Percentiles rank a stretch among this genome's conserved stretches.
These are phyloP conservation scores for Phytophthora capsici DNA, from an alignment of 352 stramenopile genomes.

Conservation along the genomic window DNA sequence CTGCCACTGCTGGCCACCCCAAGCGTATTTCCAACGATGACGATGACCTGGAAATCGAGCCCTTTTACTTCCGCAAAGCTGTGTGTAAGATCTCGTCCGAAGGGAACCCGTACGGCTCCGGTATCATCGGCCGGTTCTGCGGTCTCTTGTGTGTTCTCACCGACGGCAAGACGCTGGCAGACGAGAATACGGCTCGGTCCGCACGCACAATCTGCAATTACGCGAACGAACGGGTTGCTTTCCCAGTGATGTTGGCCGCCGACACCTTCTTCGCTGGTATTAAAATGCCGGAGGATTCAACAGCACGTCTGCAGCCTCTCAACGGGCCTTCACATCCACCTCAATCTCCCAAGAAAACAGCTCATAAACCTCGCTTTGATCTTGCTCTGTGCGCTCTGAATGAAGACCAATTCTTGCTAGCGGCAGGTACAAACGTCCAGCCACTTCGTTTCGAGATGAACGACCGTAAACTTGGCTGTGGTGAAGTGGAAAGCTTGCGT, in stretches of 20 bases:
- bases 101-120: slow-evolving; percentile 52
- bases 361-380: slow-evolving; percentile 17
- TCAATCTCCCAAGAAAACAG: slow-evolving; percentile 16
- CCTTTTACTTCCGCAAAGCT: slow-evolving; percentile 67
- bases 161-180: slow-evolving; percentile 57
- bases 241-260: slow-evolving; percentile 51
- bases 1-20: slow-evolving; percentile 13
- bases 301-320: slow-evolving; percentile 17
- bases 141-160: slow-evolving; percentile 56
- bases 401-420: slow-evolving; percentile 52
- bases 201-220: slow-evolving; percentile 66
- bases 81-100: slow-evolving; percentile 64
- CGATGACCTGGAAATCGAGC: slow-evolving; percentile 67
- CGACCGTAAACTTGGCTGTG: slow-evolving; percentile 68
- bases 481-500: slow-evolving; percentile 29
- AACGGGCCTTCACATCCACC: slow-evolving; percentile 4
- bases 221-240: slow-evolving; percentile 44
- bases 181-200: slow-evolving; percentile 40
- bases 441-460: slow-evolving; percentile 59
- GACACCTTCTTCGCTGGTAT: slow-evolving; percentile 60
- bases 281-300: slow-evolving; percentile 26
- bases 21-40: slow-evolving; percentile 20
- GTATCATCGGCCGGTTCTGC: slow-evolving; percentile 56
- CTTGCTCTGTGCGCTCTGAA: slow-evolving; percentile 69
- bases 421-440: slow-evolving; percentile 50